A percentile compares a stretch with the other conserved stretches of the same genome.
Conservation (phyloP, 768 basidiomycete species). For the Tylopilus intermedius region DNA sequence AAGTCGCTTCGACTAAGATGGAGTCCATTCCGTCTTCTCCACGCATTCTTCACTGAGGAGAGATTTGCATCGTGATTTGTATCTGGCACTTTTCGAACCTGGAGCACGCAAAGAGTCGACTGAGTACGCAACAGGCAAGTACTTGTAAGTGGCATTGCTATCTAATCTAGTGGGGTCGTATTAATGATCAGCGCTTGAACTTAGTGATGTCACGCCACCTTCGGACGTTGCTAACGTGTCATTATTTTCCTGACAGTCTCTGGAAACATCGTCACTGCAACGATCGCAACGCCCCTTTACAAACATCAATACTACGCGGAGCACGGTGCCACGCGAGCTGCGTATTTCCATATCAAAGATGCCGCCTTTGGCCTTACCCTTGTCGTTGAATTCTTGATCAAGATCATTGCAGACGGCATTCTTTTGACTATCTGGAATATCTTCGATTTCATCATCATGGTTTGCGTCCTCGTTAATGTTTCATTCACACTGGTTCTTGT, state of each 20-base stretch:
- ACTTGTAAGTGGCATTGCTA: conserved; percentile 48
- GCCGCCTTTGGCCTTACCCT: conserved; percentile 64
- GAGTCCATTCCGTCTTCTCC: conserved; percentile 56
- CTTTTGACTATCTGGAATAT: conserved; percentile 89
- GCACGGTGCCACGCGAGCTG: conserved; percentile 53
- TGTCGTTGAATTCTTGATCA: conserved; percentile 81
- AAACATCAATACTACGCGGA: conserved; percentile 62
- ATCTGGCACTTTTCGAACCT: conserved; percentile 33
- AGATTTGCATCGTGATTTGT: conserved; percentile 48
- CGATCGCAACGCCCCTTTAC: conserved; percentile 79
- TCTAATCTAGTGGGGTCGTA: background rate
- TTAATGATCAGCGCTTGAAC: background rate
- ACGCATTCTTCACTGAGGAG: conserved; percentile 60
- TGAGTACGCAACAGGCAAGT: conserved; percentile 64
- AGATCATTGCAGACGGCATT: conserved; percentile 89
- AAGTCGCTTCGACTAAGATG: conserved; percentile 48
- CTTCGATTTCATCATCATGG: conserved; percentile 82
- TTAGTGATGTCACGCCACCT: conserved; percentile 60
- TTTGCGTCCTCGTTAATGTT: conserved; percentile 70
- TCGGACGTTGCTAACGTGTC: conserved; percentile 60
- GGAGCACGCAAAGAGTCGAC: conserved; percentile 22
- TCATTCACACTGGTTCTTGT: conserved; percentile 67
- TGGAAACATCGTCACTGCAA: conserved; percentile 80
- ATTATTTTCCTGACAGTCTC: conserved; percentile 72
- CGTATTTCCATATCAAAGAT: conserved; percentile 89